Conservation (phyloP, 768 basidiomycete genomes). For the Boletus subcaerulescens region DNA sequence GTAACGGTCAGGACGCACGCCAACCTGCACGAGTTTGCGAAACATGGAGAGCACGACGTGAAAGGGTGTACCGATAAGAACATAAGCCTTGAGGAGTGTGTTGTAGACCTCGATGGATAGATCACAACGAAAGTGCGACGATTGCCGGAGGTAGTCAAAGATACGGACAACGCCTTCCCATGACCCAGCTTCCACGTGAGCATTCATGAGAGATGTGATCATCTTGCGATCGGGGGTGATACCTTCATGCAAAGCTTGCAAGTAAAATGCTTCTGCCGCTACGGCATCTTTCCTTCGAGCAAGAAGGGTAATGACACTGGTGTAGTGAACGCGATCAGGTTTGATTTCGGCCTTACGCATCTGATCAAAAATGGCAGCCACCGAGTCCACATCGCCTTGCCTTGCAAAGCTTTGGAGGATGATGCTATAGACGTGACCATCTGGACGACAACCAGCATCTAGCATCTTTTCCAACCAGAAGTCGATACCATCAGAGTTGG, state of each 20-base stretch:
- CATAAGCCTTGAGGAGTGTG: conserved; percentile 78
- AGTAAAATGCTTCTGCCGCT: conserved; percentile 65
- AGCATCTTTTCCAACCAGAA: conserved; percentile 54
- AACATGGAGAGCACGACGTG: conserved; percentile 60
- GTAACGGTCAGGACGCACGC: conserved; percentile 54
- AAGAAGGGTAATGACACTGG: conserved; percentile 63
- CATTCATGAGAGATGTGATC: conserved; percentile 75
- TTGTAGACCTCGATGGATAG: conserved; percentile 67
- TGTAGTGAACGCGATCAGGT: conserved; percentile 57
- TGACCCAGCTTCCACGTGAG: conserved; percentile 74
- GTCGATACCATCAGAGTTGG: conserved; percentile 48
- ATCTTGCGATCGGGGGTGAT: conserved; percentile 61
- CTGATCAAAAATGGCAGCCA: conserved; percentile 50
- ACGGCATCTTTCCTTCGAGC: conserved; percentile 58
- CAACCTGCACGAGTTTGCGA: conserved; percentile 45
- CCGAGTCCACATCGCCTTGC: conserved; percentile 51
- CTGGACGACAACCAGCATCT: conserved; percentile 48
- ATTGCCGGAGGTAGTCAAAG: conserved; percentile 57
- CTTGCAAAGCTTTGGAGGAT: conserved; percentile 57
- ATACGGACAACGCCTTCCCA: conserved; percentile 73
- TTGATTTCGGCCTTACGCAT: conserved; percentile 53
- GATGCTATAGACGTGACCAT: conserved; percentile 54
- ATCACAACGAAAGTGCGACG: conserved; percentile 34
- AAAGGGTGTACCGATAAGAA: conserved; percentile 78
- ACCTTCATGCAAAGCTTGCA: conserved; percentile 59